Base-by-base conservation (phyloP, 2,329 filamentous ascomycete genomes). In the Xylaria sp. region DNA sequence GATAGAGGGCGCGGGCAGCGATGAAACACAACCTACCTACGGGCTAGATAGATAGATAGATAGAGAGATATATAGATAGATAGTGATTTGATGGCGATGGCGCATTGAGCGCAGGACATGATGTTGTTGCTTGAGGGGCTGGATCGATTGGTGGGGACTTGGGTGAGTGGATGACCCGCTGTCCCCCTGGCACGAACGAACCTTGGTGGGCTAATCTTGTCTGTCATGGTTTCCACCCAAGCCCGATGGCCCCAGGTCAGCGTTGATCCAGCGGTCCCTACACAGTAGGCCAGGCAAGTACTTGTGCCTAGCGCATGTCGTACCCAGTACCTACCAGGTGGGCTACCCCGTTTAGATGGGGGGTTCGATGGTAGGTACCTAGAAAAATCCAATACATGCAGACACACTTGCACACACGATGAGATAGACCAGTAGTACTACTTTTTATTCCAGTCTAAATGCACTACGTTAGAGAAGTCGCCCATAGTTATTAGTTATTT, bases 81-180 rank as follows among this genome's bases (percentile, higher is more conserved):
- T 43, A 57, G 42, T 31, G 57, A 52, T 52, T 52, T 45, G 57
- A 49, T 38, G 52, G 51, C 52, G 61, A 61, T 56, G 52, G 61
- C 61, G 61, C 51, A 60, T 56, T 52, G 60, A 40, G 56, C 57
- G 51, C 40, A 28, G 61, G 33, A 57, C 46, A 60, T 61, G 61
- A 52, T 60, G 61, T 55, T 17, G 59, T 55, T 45, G 57, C 37
- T 52, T 46, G 61, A 60, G 57, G 55, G 60, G 47, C 61, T 63
- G 61, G 61, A 59, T 55, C 35, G 37, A 50, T 37, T 28, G 49
- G 15, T 50, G 46, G 46, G 28, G 17, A 9, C 5, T 5, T 31
- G 28, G n/a, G 19, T n/a, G n/a, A 14, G 38, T 51, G 42, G 12
- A 35, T 51, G 57, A 53, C 45, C 60, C 51, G 61, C 56, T 53